Evolutionary conservation across 495 filamentous ascomycete genomes (phyloP).

Genomic region (Aspergillus indologenus): DNA sequence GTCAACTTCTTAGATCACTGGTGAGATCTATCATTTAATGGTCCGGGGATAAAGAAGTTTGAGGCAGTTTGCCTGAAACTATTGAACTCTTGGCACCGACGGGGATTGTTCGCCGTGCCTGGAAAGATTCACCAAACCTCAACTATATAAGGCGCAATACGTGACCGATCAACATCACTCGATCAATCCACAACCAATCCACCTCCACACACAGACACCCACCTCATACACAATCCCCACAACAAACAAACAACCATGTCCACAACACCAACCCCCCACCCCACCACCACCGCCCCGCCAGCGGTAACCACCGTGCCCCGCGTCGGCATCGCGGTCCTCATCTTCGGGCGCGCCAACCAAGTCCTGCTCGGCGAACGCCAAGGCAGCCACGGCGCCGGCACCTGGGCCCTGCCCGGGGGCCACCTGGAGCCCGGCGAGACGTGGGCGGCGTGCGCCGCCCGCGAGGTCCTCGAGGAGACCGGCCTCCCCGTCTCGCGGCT

Average conservation of each 20-base stretch:
- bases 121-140: no score
- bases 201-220: no score
- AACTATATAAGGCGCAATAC: no score
- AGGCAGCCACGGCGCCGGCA: constrained; percentile 39
- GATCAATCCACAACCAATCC: no score
- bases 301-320: constrained; percentile 18
- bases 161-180: no score
- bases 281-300: neutral
- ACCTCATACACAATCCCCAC: no score
- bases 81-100: no score
- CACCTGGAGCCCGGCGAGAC: constrained; percentile 20
- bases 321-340: constrained; percentile 35
- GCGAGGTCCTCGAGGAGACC: constrained; percentile 21
- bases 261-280: neutral
- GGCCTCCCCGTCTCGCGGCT: constrained; percentile 6
- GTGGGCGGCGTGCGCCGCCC: constrained; percentile 14
- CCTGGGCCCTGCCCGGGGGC: constrained; percentile 24
- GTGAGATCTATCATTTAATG: no score
- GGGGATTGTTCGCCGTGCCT: no score
- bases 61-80: no score
- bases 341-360: constrained; percentile 27
- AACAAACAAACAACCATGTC: neutral
- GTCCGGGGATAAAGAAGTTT: no score
- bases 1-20: no score
- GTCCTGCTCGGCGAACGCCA: constrained; percentile 35